phyloP scores from a whole-genome alignment of 306 rosid species.

The apple (Malus domestica) region DNA sequence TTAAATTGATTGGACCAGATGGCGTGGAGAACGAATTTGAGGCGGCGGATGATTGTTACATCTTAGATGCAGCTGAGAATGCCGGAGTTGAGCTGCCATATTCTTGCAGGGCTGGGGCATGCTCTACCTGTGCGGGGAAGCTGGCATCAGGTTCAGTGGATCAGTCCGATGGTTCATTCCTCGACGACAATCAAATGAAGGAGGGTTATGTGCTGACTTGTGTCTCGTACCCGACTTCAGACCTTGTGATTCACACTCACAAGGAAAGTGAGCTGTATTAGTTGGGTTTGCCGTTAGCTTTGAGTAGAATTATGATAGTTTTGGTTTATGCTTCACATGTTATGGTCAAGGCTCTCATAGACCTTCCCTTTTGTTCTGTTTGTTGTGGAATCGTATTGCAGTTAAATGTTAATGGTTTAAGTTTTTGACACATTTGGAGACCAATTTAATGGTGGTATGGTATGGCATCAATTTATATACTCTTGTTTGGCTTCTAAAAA shows the following conservation, averaged over 20 bases:
- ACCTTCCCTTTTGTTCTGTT: constrained; percentile 1
- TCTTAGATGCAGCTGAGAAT: constrained; percentile 70
- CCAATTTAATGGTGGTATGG: neutral
- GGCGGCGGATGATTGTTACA: constrained; percentile 61
- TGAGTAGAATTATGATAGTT: neutral
- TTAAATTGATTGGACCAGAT: constrained; percentile 57
- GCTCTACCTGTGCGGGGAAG: constrained; percentile 79
- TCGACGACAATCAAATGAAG: constrained; percentile 56
- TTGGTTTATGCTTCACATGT: neutral
- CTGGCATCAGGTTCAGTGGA: constrained; percentile 52
- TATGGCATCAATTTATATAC: neutral
- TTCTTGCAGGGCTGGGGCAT: constrained; percentile 86
- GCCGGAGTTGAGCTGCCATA: constrained; percentile 78
- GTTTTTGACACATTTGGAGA: neutral
- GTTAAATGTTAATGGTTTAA: neutral
- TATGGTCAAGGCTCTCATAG: neutral
- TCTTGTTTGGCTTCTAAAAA: too few relatives aligned
- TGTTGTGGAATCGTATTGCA: neutral
- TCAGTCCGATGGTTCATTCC: constrained; percentile 75
- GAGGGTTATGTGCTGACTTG: constrained; percentile 58
- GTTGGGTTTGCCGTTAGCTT: constrained; percentile 9
- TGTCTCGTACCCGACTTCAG: constrained; percentile 64
- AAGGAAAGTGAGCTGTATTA: constrained; percentile 67
- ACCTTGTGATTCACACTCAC: constrained; percentile 70
- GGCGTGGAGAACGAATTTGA: constrained; percentile 61